A percentile compares a stretch with the other conserved stretches of the same genome.
Evolutionary conservation across 192 early-diverging fungal genomes (phyloP).

Genomic region (Geosiphon pyriformis): DNA sequence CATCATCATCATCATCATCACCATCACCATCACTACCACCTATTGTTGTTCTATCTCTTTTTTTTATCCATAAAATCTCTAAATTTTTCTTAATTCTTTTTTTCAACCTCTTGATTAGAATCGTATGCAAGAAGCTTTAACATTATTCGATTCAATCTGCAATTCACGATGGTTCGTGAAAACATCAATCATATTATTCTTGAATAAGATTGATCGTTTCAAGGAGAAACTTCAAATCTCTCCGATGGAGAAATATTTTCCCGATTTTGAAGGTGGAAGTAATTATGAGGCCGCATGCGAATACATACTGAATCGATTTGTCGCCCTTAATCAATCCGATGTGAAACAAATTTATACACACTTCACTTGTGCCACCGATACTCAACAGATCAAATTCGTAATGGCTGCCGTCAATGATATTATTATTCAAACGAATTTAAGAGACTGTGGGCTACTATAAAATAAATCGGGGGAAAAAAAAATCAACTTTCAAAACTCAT

Average conservation of each 20-base stretch:
- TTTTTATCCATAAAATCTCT: neutral
- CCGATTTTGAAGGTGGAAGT: slow-evolving; percentile 70
- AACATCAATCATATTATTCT: slow-evolving; percentile 97
- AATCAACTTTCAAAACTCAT: neutral
- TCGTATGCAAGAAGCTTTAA: slow-evolving; percentile 94
- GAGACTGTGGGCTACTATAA: slow-evolving; percentile 75
- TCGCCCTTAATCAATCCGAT: slow-evolving; percentile 71
- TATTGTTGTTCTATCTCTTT: too few species aligned
- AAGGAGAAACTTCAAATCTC: slow-evolving; percentile 79
- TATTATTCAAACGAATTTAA: slow-evolving; percentile 78
- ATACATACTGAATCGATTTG: slow-evolving; percentile 77
- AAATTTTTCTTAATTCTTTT: neutral
- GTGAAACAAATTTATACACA: slow-evolving; percentile 84
- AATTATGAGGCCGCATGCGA: slow-evolving; percentile 73
- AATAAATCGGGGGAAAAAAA: neutral
- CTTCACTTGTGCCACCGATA: slow-evolving; percentile 86
- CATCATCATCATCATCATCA: neutral
- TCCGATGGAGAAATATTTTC: slow-evolving; percentile 85
- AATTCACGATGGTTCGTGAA: slow-evolving; percentile 96
- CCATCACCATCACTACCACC: neutral
- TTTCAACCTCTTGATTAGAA: slow-evolving; percentile 44
- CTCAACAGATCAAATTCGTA: slow-evolving; percentile 81
- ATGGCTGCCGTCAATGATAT: slow-evolving; percentile 90
- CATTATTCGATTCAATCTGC: slow-evolving; percentile 96
- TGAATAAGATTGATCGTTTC: slow-evolving; percentile 98